Percentiles rank a stretch among this genome's conserved stretches.
phyloP scores from a whole-genome alignment of 495 filamentous ascomycete species.

The Darksidea phi region DNA sequence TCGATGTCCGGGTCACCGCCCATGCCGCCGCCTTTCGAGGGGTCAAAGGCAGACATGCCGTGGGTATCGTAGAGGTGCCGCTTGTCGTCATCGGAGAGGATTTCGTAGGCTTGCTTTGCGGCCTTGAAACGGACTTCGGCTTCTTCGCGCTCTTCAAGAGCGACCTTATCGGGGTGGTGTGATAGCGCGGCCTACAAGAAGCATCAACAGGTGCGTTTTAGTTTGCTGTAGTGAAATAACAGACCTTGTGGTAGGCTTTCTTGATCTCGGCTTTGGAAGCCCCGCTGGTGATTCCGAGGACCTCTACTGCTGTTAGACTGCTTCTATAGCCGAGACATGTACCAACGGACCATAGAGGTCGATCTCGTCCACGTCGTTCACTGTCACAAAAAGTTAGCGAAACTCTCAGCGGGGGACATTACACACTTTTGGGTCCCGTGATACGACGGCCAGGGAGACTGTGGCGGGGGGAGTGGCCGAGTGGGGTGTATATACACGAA shows the following conservation, averaged over 20 bases:
- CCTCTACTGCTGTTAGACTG: constrained; percentile 52
- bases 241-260: constrained; percentile 94
- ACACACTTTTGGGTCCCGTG: not conserved
- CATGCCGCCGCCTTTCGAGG: constrained; percentile 59
- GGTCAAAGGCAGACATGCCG: constrained; percentile 92
- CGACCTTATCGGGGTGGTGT: constrained; percentile 93
- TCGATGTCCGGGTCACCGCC: constrained; percentile 74
- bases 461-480: too few relatives aligned
- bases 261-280: constrained; percentile 85
- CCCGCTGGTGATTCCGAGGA: constrained; percentile 68
- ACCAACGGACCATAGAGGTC: constrained; percentile 64
- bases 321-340: constrained; percentile 4
- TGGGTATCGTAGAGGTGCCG: constrained; percentile 87
- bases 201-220: not conserved
- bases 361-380: constrained; percentile 49
- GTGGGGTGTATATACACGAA: too few relatives aligned
- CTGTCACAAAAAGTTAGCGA: constrained; percentile 9
- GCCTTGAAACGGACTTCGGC: constrained; percentile 90
- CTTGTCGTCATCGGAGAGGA: constrained; percentile 93
- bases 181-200: constrained; percentile 70
- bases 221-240: constrained; percentile 23
- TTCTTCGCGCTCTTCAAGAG: constrained; percentile 75
- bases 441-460: too few relatives aligned
- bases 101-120: constrained; percentile 92
- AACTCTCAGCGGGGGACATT: constrained; percentile 1